Base-by-base conservation (phyloP, 345 rosid species). In the Linum trigynum region DNA sequence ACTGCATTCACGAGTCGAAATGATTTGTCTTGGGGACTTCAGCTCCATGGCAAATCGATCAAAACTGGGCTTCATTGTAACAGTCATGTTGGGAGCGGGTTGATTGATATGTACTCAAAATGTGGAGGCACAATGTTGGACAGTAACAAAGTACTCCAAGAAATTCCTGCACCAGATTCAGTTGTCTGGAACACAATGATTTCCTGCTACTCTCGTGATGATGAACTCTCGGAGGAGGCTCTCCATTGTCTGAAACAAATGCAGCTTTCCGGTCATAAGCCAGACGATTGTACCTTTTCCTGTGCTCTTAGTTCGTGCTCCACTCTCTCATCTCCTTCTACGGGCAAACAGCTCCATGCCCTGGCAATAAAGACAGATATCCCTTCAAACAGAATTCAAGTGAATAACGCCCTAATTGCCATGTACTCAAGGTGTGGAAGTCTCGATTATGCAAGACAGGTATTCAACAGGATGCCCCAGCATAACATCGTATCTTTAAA, bases 111-210 rank as follows among this genome's bases (percentile, higher is more conserved):
- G 67, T 92, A 90, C 67, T 82, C 91, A 2, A 92, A 92, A 71
- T 90, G 94, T 67, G 85, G 86, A 41, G 82, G 77, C 65, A 53
- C 55, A 51, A 83, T 86, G 87, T 70, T 3, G 65, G 85, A 86
- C 15, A 78, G 86, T 38, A 59, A 61, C 65, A 92, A 83, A 77
- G 80, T 92, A n/a, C 88, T 92, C 61, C 74, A 72, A 57, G 98
- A 88, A 83, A 78, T 86, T 72, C 55, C 42, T 7, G 67, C 66
- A 4, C 84, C 85, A 56, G 97, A 92, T 74, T 79, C 84, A 71
- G 88, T 90, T 78, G 77, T 88, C 7, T 92, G 97, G 98, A 92
- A 92, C 76, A 88, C 97, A 0, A 85, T 90, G 90, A 86, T 92
- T 74, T 85, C 85, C 3, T 97, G 96, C 43, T 90, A 88, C 68